phyloP scores from a whole-genome alignment of 108 stramenopile genomes.

The Skeletonema grethae region DNA sequence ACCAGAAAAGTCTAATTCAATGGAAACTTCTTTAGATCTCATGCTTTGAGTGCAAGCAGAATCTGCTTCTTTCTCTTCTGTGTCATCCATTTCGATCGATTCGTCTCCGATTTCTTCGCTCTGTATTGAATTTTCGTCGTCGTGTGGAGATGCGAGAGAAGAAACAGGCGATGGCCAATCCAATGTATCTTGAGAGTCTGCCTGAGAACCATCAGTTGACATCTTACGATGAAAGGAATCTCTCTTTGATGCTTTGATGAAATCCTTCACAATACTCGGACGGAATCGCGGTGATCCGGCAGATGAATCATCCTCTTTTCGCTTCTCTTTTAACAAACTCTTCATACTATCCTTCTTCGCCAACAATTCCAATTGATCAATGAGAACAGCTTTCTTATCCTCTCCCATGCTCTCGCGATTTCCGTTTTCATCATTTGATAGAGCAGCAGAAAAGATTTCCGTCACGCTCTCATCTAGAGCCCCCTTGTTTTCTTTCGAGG shows the following conservation, averaged over 20 bases:
- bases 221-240: slow-evolving; percentile 17
- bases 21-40: neutral
- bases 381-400: neutral
- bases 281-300: neutral
- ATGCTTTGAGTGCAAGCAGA: neutral
- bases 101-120: neutral
- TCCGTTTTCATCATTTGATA: neutral
- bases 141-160: slow-evolving; percentile 10
- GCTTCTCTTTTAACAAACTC: neutral
- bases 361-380: neutral
- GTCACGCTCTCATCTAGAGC: neutral
- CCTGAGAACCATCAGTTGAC: neutral
- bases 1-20: neutral
- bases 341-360: neutral
- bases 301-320: neutral
- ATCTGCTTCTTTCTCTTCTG: neutral
- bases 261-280: slow-evolving; percentile 17
- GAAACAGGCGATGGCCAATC: slow-evolving; percentile 27
- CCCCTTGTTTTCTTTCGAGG: neutral
- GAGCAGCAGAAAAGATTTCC: slow-evolving; percentile 2
- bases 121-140: neutral
- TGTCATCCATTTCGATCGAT: neutral
- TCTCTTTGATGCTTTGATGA: slow-evolving; percentile 1
- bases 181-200: neutral
- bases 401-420: neutral